Base-by-base conservation (phyloP, 257 asterid species). In the Solanum bukasovii region DNA sequence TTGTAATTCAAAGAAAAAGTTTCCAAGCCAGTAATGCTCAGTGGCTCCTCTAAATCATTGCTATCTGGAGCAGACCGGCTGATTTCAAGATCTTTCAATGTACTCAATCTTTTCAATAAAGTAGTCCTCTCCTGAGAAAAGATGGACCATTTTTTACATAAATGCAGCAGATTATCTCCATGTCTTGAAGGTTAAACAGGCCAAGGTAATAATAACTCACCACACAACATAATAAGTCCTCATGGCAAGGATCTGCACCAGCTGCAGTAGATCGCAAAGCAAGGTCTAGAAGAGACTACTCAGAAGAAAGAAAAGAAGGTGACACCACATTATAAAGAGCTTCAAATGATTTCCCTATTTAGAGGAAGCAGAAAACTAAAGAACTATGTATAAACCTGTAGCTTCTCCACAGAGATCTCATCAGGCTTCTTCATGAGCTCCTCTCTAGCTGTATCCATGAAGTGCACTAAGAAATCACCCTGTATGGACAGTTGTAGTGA, bases 401-500 rank as follows among this genome's bases (percentile, higher is more conserved):
- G 94, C 92, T 97, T 97, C 93, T 93, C 99, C 63, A 89, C 94
- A 86, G 99, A 94, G 71, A 97, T 96, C 84, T 95, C 98, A 90
- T 96, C 99, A 59, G 98, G 98, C 92, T 94, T 94, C 92, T 97
- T 97, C 90, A 91, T 61, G 91, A 97, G 98, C 92, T 97, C 98
- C 87, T 96, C 99, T 88, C 95, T 92, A 91, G 99, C 98, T 88
- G 96, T 96, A 91, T 97, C 99, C 99, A 95, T 93, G 89, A 97
- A 97, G 92, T 97, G 99, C 91, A 97, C 99, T 93, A 97, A 88
- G 91, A 96, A 97, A 93, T 96, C 99, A 87, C 99, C 99, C 99
- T 97, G 93, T 90, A 94, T 90, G 78, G 87, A 74, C 91, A 87
- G 85, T 89, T 67, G 83, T 7, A 40, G 88, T 23, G 67, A 87